Conservation (phyloP, 225 moss, liverwort and hornwort genomes). For the Pseudisothecium myosuroides region DNA sequence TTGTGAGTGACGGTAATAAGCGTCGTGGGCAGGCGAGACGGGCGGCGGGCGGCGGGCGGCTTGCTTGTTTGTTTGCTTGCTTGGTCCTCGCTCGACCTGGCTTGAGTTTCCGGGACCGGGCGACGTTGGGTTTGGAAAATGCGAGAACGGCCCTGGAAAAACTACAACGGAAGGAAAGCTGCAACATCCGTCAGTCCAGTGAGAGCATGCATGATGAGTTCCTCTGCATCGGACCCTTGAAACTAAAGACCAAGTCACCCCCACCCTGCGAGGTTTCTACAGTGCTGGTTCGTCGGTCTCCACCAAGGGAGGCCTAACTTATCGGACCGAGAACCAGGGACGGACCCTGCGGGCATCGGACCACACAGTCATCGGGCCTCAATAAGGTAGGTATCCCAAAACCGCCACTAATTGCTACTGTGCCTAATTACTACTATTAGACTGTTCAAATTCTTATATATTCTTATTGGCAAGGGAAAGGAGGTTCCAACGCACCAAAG, state of each 20-base stretch:
- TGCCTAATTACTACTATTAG: no score
- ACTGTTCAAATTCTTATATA: no score
- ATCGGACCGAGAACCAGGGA: background rate
- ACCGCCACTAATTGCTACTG: no score
- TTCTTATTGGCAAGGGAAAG: no score
- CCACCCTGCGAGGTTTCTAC: background rate
- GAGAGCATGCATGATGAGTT: no score
- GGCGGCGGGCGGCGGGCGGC: background rate
- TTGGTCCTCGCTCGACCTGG: background rate
- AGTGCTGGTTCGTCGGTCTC: background rate
- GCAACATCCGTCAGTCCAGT: background rate
- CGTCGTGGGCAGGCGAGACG: background rate
- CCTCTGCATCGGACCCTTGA: background rate
- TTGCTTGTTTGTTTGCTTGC: background rate
- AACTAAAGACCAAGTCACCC: background rate
- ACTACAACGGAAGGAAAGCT: background rate
- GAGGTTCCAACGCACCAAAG: no score
- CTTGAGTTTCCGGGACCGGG: background rate
- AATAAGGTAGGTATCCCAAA: no score
- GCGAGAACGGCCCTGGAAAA: background rate
- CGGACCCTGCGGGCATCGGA: background rate
- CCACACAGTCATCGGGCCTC: no score
- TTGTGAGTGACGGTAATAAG: background rate
- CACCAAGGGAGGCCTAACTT: background rate
- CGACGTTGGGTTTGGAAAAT: background rate